Base-by-base conservation (phyloP, 768 basidiomycete genomes). In the Strobilomyces dryophilus region DNA sequence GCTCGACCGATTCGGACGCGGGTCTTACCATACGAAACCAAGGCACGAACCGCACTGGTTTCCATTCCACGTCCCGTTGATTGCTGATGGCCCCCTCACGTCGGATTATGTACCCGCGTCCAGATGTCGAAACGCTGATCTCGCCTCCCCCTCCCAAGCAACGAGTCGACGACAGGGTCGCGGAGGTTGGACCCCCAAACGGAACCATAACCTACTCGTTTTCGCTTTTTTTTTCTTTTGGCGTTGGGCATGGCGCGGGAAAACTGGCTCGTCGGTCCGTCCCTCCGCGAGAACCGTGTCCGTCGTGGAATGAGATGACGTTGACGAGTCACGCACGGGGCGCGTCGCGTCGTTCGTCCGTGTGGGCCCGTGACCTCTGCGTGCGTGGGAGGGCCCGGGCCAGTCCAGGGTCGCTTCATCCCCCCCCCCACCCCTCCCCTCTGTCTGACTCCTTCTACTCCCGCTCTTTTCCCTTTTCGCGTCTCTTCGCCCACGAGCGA, bases 11-110 rank as follows among this genome's bases (percentile, higher is more conserved):
- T 39, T 35, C 34, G 51, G 20, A 39, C n/a, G n/a, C n/a, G 29
- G 24, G 41, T 27, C 42, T 59, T 60, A 61, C n/a, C 59, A 53
- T 61, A 58, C 60, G 45, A 37, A 12, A n/a, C n/a, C n/a, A n/a
- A n/a, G n/a, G n/a, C n/a, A n/a, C n/a, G n/a, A n/a, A n/a, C n/a
- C n/a, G n/a, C n/a, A n/a, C n/a, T n/a, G n/a, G n/a, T n/a, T n/a
- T n/a, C n/a, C n/a, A n/a, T n/a, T n/a, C n/a, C n/a, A n/a, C n/a
- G n/a, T n/a, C n/a, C n/a, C n/a, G n/a, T n/a, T n/a, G n/a, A n/a
- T n/a, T n/a, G n/a, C n/a, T n/a, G n/a, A n/a, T n/a, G n/a, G n/a
- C n/a, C n/a, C n/a, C n/a, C 37, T 60, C 41, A 61, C 54, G 47
- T 53, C 27, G 45, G 27, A 34, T 58, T 41, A 53, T 47, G 52